phyloP scores from a whole-genome alignment of 2,329 filamentous ascomycete species.

The Emmonsiellopsis sp. region DNA sequence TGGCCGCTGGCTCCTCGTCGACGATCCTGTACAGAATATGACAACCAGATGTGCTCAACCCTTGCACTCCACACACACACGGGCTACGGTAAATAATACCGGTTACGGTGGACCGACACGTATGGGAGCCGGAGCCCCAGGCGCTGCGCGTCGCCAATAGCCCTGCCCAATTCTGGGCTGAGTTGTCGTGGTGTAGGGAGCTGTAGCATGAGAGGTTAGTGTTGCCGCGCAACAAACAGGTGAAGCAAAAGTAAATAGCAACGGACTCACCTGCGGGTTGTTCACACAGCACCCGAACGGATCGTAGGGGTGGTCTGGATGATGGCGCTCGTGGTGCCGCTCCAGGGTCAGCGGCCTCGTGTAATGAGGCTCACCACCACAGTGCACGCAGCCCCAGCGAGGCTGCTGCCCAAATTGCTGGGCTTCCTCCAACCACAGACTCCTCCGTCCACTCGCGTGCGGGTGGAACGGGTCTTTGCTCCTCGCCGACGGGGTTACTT shows the following conservation, averaged over 20 bases:
- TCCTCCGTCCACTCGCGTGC: neutral
- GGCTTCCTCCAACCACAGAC: neutral
- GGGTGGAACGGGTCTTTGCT: neutral
- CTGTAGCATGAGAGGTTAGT: neutral
- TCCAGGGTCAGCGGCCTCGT: neutral
- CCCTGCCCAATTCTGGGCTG: neutral
- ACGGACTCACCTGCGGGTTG: conserved; percentile 3
- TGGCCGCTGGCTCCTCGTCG: neutral
- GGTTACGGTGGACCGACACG: neutral
- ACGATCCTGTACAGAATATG: neutral
- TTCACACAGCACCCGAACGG: conserved; percentile 3
- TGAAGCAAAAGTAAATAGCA: neutral
- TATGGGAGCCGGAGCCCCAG: neutral
- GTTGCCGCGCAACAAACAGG: neutral
- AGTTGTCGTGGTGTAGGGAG: neutral
- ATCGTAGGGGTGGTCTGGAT: conserved; percentile 2
- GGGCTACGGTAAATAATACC: neutral
- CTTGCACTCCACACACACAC: neutral
- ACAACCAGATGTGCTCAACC: neutral
- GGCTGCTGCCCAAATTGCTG: neutral
- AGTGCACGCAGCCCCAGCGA: conserved; percentile 4
- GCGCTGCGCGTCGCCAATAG: neutral
- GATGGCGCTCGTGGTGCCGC: neutral
- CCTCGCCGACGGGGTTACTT: neutral
- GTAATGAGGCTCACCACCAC: neutral